Evolutionary conservation across 2,329 filamentous ascomycete genomes (phyloP), one percentile per base, ranked within the genome.

Genomic region (Uncinocarpus reesii): DNA sequence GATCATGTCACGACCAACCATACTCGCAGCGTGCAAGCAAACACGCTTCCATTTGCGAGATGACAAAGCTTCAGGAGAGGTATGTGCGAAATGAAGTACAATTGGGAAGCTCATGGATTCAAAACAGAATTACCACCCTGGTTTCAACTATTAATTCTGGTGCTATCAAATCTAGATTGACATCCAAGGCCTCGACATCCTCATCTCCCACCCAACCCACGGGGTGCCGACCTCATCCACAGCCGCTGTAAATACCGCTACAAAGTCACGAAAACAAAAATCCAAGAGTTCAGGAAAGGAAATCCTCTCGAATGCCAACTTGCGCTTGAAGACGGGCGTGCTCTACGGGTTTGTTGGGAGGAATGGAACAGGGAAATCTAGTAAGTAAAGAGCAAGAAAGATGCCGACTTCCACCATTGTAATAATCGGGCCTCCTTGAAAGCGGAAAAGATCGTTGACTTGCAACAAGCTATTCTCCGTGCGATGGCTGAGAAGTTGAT

Each of bases 301-400:
- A 61, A 76, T 93, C 4, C 71, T 93, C 2, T 71, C 71, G 7
- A 78, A 83, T 61, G 83, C 83, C 1, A 80, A 80, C 49, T 66
- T 93, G 29, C 77, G 80, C 20, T 67, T 93, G 2, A 85, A 90
- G 55, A 77, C 80, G 42, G 82, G 84, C 0, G 73, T 80, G 38
- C 75, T 84, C 52, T 93, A 93, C 70, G 86, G 85, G 0, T 70
- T 93, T 1, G 72, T 90, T 16, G 87, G 86, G 0, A 75, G 84
- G 5, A 93, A 93, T 65, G 86, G 86, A 0, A 83, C 81, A 1
- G 87, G 86, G 4, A 93, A 93, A 61, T 89, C 84, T 3, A 90
- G 80, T 83, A 65, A 63, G 74, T 59, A 32, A 42, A 23, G n/a
- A n/a, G n/a, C n/a, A n/a, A n/a, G 10, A 23, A 21, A 29, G 7